These are phyloP conservation scores for Sclerotinia trifoliorum DNA, from an alignment of 2,329 filamentous ascomycete genomes.

Conservation along the genomic window DNA sequence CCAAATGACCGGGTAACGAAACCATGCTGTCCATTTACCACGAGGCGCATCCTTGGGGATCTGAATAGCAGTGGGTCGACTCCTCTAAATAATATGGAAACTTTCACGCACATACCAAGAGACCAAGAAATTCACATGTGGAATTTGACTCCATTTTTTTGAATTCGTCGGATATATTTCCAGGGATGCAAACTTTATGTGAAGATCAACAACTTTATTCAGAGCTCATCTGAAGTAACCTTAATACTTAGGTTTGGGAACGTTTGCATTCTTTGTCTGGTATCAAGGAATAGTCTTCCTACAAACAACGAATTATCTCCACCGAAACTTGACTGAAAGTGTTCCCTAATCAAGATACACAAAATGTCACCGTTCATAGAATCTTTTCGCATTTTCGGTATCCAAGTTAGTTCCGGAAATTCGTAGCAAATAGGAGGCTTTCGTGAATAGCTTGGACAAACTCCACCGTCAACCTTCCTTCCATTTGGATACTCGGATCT, in stretches of 20 bases:
- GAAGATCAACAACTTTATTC: slow-evolving; percentile 8
- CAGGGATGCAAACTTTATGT: slow-evolving; percentile 9
- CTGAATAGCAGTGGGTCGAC: neutral
- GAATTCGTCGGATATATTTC: neutral
- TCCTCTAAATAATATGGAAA: neutral
- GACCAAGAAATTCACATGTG: neutral
- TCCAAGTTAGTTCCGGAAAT: neutral
- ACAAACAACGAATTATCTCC: neutral
- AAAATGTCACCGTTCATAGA: neutral
- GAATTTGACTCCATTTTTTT: neutral
- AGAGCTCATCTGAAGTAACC: neutral
- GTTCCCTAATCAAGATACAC: neutral
- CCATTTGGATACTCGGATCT: neutral
- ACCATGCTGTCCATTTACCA: neutral
- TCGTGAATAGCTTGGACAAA: neutral
- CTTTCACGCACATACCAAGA: neutral
- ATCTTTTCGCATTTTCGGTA: neutral
- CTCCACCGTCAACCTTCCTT: neutral
- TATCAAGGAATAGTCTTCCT: neutral
- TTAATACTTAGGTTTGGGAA: too few relatives aligned
- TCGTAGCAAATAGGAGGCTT: neutral
- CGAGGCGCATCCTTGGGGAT: neutral
- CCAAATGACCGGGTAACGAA: neutral
- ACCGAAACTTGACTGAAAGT: neutral
- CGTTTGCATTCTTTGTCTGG: neutral